phyloP scores from a whole-genome alignment of 139 green algal genomes.

The Chlorella sp. region DNA sequence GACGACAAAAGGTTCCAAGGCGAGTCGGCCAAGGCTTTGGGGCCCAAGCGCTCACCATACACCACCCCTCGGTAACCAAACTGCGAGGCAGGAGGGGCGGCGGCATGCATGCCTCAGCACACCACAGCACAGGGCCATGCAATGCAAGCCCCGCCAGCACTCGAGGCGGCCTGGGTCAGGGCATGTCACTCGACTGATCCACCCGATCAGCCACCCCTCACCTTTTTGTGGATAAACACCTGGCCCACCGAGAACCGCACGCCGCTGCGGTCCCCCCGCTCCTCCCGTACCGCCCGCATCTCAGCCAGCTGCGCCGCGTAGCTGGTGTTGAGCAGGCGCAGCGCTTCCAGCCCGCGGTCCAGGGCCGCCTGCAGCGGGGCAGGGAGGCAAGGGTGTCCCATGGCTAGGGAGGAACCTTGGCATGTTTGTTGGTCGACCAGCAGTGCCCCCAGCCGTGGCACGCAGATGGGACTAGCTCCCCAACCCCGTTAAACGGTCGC shows the following conservation, averaged over 20 bases:
- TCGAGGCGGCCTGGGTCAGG: no score
- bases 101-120: background rate
- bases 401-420: no score
- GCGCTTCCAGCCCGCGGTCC: conserved; percentile 25
- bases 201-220: background rate
- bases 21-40: no score
- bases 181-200: no score
- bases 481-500: no score
- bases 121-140: no score
- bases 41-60: background rate
- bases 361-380: background rate
- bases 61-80: conserved; percentile 41
- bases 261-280: conserved; percentile 7
- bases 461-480: no score
- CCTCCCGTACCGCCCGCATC: conserved; percentile 20
- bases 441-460: no score
- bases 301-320: conserved; percentile 21
- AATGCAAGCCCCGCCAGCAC: no score
- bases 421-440: no score
- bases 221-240: conserved; percentile 41
- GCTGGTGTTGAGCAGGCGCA: conserved; percentile 34
- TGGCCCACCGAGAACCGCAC: conserved; percentile 35
- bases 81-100: background rate
- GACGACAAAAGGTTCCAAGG: no score
- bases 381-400: no score